These are phyloP conservation scores for Trichosporon coremiiforme DNA, from an alignment of 1,284 basidiomycete genomes.

Conservation along the genomic window DNA sequence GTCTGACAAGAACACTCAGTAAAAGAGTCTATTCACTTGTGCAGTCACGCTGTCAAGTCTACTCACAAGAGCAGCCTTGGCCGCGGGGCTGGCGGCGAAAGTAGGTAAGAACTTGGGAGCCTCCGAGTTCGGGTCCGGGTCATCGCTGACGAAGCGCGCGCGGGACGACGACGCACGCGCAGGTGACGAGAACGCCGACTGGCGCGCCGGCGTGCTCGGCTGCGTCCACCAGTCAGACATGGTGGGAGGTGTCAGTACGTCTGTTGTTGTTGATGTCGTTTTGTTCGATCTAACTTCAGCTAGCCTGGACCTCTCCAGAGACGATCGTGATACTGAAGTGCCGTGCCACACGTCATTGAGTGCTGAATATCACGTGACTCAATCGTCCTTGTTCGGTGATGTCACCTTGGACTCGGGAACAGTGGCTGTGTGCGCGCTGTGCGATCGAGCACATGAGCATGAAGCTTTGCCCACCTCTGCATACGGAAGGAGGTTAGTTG, in stretches of 20 bases:
- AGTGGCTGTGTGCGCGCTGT: neutral
- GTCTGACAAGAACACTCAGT: too few species aligned
- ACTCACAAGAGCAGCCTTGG: slow-evolving; percentile 45
- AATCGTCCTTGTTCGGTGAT: neutral
- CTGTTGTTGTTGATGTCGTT: slow-evolving; percentile 17
- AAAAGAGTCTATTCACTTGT: too few species aligned
- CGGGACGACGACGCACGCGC: slow-evolving; percentile 24
- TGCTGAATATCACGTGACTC: neutral
- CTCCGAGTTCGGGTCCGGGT: slow-evolving; percentile 45
- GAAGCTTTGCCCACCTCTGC: neutral
- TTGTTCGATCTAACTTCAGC: slow-evolving; percentile 3
- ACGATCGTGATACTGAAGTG: neutral
- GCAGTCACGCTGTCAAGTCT: too few species aligned
- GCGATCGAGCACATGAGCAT: neutral
- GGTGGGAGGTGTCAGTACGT: neutral
- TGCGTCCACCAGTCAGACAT: slow-evolving; percentile 39
- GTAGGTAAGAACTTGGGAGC: slow-evolving; percentile 49
- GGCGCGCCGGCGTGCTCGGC: slow-evolving; percentile 27
- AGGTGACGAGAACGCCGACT: slow-evolving; percentile 24
- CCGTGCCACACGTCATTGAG: neutral
- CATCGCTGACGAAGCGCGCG: slow-evolving; percentile 34
- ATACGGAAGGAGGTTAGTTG: neutral
- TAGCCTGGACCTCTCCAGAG: neutral
- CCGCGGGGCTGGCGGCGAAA: slow-evolving; percentile 45
- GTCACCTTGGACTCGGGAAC: neutral